These are phyloP conservation scores for Phytopythium delawarense DNA, from an alignment of 352 stramenopile species.

Conservation along the genomic window DNA sequence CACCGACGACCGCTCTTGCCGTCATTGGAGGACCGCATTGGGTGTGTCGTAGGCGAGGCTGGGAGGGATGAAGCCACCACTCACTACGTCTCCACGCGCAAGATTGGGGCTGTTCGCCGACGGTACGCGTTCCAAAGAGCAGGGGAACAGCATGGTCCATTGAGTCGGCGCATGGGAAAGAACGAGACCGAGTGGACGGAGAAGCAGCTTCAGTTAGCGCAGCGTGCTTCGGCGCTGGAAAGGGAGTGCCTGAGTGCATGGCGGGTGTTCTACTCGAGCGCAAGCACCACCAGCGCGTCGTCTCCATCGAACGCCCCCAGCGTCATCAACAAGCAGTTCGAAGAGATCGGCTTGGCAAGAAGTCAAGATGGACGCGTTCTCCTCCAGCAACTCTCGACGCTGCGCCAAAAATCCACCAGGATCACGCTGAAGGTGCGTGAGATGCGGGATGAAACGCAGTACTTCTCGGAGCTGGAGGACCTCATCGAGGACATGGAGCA, in stretches of 20 bases:
- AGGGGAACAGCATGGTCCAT: not conserved
- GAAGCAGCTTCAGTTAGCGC: constrained; percentile 51
- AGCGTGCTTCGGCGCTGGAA: constrained; percentile 35
- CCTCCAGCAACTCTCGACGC: constrained; percentile 25
- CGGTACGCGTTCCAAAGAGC: constrained; percentile 6
- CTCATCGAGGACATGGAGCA: constrained; percentile 50
- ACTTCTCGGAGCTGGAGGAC: constrained; percentile 44
- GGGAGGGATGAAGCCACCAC: not conserved
- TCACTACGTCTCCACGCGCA: constrained; percentile 13
- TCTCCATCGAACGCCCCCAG: constrained; percentile 7
- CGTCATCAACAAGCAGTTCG: constrained; percentile 40
- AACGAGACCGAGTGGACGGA: constrained; percentile 56
- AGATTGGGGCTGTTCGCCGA: constrained; percentile 35
- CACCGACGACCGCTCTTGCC: constrained; percentile 8
- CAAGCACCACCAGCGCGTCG: constrained; percentile 9
- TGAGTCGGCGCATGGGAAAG: constrained; percentile 23
- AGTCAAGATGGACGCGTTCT: constrained; percentile 27
- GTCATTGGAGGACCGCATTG: constrained; percentile 8
- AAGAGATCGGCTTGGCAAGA: constrained; percentile 28
- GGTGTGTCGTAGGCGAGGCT: not conserved
- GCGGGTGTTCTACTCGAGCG: constrained; percentile 41
- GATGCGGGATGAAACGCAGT: constrained; percentile 43
- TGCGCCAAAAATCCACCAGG: constrained; percentile 23
- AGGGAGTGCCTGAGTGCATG: constrained; percentile 50
- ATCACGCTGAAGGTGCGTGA: constrained; percentile 39